Evolutionary conservation across 2,329 filamentous ascomycete species (phyloP).

Genomic region (Venturia asperata): DNA sequence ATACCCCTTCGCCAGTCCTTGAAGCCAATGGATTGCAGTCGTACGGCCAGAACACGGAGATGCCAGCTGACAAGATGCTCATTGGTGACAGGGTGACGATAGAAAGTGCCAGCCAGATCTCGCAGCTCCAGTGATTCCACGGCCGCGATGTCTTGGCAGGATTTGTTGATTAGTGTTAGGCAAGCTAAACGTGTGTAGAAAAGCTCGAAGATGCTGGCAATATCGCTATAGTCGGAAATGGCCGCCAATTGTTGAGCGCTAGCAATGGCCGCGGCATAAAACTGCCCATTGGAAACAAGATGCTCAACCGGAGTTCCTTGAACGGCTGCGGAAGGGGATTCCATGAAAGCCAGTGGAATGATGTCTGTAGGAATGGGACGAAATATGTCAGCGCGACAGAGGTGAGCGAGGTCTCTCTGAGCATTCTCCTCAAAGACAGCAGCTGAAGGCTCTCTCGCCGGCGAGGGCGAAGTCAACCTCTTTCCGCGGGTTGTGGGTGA

Average conservation of each 20-base stretch:
- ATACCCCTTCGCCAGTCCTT: slow-evolving; percentile 77
- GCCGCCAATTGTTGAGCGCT: slow-evolving; percentile 35
- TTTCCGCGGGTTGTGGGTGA: not conserved
- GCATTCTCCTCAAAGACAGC: slow-evolving; percentile 20
- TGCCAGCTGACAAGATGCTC: slow-evolving; percentile 71
- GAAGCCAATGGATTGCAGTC: slow-evolving; percentile 79
- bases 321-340: slow-evolving; percentile 52
- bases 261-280: slow-evolving; percentile 39
- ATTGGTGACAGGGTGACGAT: slow-evolving; percentile 41
- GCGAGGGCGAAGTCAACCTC: not conserved
- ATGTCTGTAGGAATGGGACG: slow-evolving; percentile 26
- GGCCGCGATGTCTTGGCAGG: slow-evolving; percentile 41
- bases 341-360: slow-evolving; percentile 59
- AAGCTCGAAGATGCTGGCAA: slow-evolving; percentile 63
- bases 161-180: slow-evolving; percentile 67
- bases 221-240: slow-evolving; percentile 41
- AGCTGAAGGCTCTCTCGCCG: not conserved
- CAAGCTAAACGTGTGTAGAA: slow-evolving; percentile 77
- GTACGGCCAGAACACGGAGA: slow-evolving; percentile 72
- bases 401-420: slow-evolving; percentile 20
- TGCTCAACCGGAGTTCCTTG: slow-evolving; percentile 59
- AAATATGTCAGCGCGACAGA: slow-evolving; percentile 8
- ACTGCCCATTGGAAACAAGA: slow-evolving; percentile 74
- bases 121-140: slow-evolving; percentile 57
- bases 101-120: slow-evolving; percentile 51